Evolutionary conservation across 768 basidiomycete genomes (phyloP).

Genomic region (Leucocoprinus birnbaumii): DNA sequence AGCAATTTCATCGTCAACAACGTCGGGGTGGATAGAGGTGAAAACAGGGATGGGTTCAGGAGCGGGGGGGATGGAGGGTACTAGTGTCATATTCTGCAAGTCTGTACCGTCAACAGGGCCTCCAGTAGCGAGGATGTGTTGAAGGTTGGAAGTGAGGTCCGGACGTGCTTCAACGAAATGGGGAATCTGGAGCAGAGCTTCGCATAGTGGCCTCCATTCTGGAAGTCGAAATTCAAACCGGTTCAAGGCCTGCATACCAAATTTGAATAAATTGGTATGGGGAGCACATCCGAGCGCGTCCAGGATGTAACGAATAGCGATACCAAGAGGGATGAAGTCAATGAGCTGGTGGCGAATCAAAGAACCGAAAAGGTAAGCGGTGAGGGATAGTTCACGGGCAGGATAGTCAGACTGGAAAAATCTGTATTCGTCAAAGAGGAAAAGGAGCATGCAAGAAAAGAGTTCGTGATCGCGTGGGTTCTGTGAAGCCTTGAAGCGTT

Average conservation of each 20-base stretch:
- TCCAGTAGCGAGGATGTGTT: constrained; percentile 61
- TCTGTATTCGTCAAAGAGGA: constrained; percentile 99
- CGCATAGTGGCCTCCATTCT: constrained; percentile 93
- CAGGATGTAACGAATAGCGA: constrained; percentile 94
- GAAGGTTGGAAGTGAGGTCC: constrained; percentile 69
- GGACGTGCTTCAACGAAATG: constrained; percentile 85
- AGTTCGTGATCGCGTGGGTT: constrained; percentile 90
- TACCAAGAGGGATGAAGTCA: constrained; percentile 91
- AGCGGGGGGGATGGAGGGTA: not conserved
- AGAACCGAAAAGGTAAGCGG: constrained; percentile 93
- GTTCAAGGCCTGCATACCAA: constrained; percentile 87
- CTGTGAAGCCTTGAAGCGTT: constrained; percentile 79
- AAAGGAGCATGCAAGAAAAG: constrained; percentile 99
- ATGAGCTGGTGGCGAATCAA: constrained; percentile 92
- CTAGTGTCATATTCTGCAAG: constrained; percentile 24
- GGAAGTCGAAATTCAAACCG: constrained; percentile 84
- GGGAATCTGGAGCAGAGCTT: constrained; percentile 83
- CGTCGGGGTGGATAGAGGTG: constrained; percentile 74
- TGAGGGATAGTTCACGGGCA: constrained; percentile 90
- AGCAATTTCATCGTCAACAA: constrained; percentile 55
- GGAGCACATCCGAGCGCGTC: constrained; percentile 91
- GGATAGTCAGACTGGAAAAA: constrained; percentile 98
- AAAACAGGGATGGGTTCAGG: constrained; percentile 58
- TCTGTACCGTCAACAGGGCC: constrained; percentile 37
- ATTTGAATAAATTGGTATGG: constrained; percentile 92